Percentiles rank a stretch among this genome's conserved stretches.
phyloP scores from a whole-genome alignment of 2,329 filamentous ascomycete species.

The Ophiocordyceps camponoti-saundersi region DNA sequence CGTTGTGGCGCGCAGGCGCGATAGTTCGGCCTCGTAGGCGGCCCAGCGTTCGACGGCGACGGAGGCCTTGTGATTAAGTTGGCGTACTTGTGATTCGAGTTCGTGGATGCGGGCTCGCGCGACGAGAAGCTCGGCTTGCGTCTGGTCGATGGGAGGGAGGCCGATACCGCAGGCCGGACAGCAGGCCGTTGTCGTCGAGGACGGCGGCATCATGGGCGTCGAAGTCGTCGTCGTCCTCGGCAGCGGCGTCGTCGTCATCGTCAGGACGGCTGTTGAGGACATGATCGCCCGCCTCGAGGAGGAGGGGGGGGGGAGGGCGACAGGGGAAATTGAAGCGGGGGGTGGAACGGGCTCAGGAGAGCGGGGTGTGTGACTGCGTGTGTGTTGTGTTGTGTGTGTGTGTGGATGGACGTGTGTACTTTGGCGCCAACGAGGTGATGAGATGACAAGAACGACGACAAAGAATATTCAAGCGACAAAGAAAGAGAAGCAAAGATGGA shows the following conservation, averaged over 20 bases:
- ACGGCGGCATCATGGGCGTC: constrained; percentile 5
- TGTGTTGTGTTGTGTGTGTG: too few species aligned
- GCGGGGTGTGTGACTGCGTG: too few species aligned
- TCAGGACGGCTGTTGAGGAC: constrained; percentile 10
- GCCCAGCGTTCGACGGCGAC: constrained; percentile 49
- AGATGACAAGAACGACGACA: background rate
- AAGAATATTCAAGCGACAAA: background rate
- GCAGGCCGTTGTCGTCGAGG: constrained; percentile 14
- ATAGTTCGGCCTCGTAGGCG: constrained; percentile 67
- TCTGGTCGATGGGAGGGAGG: constrained; percentile 17
- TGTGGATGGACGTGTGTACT: too few species aligned
- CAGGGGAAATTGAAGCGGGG: background rate
- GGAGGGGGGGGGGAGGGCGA: background rate
- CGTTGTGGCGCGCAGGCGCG: constrained; percentile 31
- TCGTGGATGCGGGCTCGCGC: constrained; percentile 48
- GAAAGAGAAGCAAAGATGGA: background rate
- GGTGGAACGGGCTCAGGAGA: too few species aligned
- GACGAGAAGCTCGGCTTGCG: constrained; percentile 26
- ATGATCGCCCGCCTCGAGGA: constrained; percentile 8
- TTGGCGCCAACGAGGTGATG: too few species aligned
- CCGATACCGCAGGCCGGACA: constrained; percentile 34
- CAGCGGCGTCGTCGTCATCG: constrained; percentile 12
- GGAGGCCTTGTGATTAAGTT: constrained; percentile 55
- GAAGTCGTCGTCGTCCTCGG: constrained; percentile 2
- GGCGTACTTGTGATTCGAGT: constrained; percentile 52